Evolutionary conservation across 176 grass and related monocot genomes (phyloP).

Genomic region (Eragrostis curvula): DNA sequence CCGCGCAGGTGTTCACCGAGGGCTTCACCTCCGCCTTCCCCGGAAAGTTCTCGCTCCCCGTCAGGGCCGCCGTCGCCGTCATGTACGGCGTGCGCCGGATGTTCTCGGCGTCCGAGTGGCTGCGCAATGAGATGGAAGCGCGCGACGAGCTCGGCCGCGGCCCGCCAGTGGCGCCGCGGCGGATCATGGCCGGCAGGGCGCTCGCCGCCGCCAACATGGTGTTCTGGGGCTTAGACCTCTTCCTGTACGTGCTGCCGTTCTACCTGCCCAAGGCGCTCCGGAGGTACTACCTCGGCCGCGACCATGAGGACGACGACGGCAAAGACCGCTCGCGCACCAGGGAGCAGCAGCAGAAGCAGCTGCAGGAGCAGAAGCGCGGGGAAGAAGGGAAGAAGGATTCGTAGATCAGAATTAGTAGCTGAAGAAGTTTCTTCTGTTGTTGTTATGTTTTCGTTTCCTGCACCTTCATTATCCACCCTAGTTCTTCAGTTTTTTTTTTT

Average conservation of each 20-base stretch:
- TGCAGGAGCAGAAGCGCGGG: not conserved
- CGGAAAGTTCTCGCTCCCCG: slow-evolving; percentile 69
- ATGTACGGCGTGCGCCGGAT: slow-evolving; percentile 77
- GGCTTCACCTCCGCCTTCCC: slow-evolving; percentile 59
- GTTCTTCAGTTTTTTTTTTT: not conserved
- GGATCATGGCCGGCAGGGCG: slow-evolving; percentile 53
- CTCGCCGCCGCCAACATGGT: slow-evolving; percentile 65
- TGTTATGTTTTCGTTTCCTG: not conserved
- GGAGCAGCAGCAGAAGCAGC: slow-evolving; percentile 9
- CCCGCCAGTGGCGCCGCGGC: slow-evolving; percentile 19
- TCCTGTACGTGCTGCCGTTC: slow-evolving; percentile 76
- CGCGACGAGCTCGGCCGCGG: slow-evolving; percentile 26
- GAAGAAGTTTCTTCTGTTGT: not conserved
- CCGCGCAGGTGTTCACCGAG: slow-evolving; percentile 82
- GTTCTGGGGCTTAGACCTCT: slow-evolving; percentile 71
- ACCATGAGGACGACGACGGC: not conserved
- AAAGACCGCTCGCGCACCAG: not conserved
- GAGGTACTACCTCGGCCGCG: slow-evolving; percentile 52
- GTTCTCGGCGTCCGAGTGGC: slow-evolving; percentile 74
- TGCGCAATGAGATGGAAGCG: slow-evolving; percentile 58
- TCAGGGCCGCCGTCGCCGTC: slow-evolving; percentile 61
- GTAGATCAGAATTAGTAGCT: not conserved
- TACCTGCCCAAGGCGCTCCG: slow-evolving; percentile 73
- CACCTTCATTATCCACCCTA: not conserved
- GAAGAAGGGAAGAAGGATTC: slow-evolving; percentile 32